Base-by-base conservation (phyloP, 1,284 basidiomycete genomes). In the Ganoderma sinense region DNA sequence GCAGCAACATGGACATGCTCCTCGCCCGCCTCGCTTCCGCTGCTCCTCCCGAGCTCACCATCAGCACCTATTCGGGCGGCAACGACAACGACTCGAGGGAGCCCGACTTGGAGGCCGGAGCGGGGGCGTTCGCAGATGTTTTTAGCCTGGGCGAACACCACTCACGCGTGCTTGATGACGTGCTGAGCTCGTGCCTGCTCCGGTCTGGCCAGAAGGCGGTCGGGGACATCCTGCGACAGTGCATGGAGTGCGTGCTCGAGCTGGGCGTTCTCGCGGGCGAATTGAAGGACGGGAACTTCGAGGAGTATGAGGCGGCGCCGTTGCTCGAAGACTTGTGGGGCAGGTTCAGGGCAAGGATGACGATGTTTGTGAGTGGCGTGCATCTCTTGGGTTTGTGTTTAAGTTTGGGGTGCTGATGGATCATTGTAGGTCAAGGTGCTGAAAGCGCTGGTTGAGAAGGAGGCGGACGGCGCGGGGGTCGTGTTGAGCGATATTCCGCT, bases 141-240 rank as follows among this genome's bases (percentile, higher is more conserved):
- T 95, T 95, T 78, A 86, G 90, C 26, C 84, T 96, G 14, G 88
- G 92, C 0, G 84, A 87, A 13, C 85, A 87, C 53, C 95, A 97
- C 79, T 92, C 93, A 1, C 79, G 82, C 6, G 82, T 94, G 63
- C 80, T 97, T 73, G 92, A 96, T 77, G 87, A 91, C 71, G 90
- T 97, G 39, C 84, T 96, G 33, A 89, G 86, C 65, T 91, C 93
- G 14, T 96, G 94, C 77, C 82, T 96, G n/a, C 81, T 96, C 41
- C 84, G 92, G 45, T 89, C 92, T 0, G 86, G 87, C 2, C 94
- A 96, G 77, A 86, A 89, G 73, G 84, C 86, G 2, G 89, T 87
- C 10, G 89, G 89, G 0, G 91, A 93, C 72, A 81, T 93, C 29
- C 82, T 97, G 43, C 88, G 90, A 63, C 85, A 87, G 33, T 84